These are phyloP conservation scores for Populus tomentosa DNA, from an alignment of 441 rosid genomes.

Conservation along the genomic window DNA sequence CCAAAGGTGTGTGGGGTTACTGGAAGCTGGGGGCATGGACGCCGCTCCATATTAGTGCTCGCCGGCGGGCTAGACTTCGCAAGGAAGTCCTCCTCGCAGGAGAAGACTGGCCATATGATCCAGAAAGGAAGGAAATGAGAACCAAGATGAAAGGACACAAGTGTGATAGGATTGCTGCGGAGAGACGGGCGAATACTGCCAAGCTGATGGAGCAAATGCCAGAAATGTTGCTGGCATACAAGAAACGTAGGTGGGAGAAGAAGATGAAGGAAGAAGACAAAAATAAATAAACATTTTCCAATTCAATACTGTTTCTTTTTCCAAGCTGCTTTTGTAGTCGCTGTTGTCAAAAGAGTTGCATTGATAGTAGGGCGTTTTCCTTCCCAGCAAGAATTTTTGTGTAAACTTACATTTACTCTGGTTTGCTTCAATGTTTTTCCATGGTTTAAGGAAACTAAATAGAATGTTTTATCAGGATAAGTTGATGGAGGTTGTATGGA, in stretches of 20 bases:
- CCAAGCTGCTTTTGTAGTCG: background rate
- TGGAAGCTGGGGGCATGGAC: conserved; percentile 93
- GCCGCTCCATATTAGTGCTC: conserved; percentile 72
- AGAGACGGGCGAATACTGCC: conserved; percentile 42
- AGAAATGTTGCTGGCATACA: conserved; percentile 61
- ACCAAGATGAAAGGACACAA: conserved; percentile 64
- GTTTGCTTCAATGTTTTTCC: background rate
- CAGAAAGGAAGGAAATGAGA: conserved; percentile 51
- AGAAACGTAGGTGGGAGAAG: conserved; percentile 91
- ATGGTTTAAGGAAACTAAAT: background rate
- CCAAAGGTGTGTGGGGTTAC: conserved; percentile 87
- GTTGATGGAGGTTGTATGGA: background rate
- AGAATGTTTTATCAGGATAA: background rate
- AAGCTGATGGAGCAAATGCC: conserved; percentile 88
- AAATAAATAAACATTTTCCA: background rate
- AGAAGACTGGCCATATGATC: conserved; percentile 84
- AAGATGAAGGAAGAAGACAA: conserved; percentile 33
- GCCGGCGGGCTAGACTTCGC: conserved; percentile 80
- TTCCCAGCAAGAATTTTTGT: background rate
- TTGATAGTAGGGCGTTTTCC: background rate
- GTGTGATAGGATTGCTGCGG: conserved; percentile 57
- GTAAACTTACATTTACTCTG: background rate
- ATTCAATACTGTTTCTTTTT: background rate
- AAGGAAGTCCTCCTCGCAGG: conserved; percentile 73
- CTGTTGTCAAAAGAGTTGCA: background rate